Percentiles rank a stretch among this genome's conserved stretches.
Evolutionary conservation across 495 filamentous ascomycete genomes (phyloP).

Genomic region (Penicillium lividum): DNA sequence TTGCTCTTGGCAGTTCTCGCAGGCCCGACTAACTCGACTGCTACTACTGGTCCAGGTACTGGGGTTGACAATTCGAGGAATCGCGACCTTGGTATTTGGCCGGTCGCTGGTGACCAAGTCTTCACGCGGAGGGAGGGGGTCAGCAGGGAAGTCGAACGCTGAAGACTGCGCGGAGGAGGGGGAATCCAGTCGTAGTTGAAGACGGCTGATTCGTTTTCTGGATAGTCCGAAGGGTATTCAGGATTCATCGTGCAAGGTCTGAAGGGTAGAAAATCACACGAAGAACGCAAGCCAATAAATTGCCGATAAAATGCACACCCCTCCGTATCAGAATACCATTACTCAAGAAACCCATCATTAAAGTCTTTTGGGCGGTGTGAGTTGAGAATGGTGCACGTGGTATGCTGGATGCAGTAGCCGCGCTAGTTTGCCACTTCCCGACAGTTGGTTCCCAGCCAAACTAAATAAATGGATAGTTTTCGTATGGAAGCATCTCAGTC

Average conservation of each 20-base stretch:
- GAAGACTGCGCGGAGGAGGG: constrained; percentile 14
- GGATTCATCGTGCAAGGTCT: constrained; percentile 17
- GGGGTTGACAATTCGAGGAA: constrained; percentile 33
- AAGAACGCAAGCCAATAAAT: constrained; percentile 18
- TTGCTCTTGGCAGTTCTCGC: constrained; percentile 73
- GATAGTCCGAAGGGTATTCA: constrained; percentile 24
- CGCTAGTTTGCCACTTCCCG: constrained; percentile 24
- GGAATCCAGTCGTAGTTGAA: constrained; percentile 21
- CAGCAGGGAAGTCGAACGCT: constrained; percentile 13
- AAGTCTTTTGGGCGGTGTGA: not conserved
- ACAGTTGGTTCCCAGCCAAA: not conserved
- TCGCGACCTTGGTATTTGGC: constrained; percentile 39
- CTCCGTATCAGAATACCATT: not conserved
- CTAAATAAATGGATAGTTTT: not conserved
- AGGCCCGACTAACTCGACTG: constrained; percentile 56
- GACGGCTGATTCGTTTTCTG: constrained; percentile 22
- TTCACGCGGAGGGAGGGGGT: constrained; percentile 21
- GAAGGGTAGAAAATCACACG: not conserved
- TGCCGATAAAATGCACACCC: not conserved
- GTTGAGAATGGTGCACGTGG: constrained; percentile 28
- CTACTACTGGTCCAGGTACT: constrained; percentile 33
- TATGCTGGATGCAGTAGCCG: constrained; percentile 43
- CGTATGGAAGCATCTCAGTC: not conserved
- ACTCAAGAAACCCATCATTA: not conserved
- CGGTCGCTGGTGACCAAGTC: constrained; percentile 19